phyloP scores from a whole-genome alignment of 257 asterid species.

The Asclepias syriaca region DNA sequence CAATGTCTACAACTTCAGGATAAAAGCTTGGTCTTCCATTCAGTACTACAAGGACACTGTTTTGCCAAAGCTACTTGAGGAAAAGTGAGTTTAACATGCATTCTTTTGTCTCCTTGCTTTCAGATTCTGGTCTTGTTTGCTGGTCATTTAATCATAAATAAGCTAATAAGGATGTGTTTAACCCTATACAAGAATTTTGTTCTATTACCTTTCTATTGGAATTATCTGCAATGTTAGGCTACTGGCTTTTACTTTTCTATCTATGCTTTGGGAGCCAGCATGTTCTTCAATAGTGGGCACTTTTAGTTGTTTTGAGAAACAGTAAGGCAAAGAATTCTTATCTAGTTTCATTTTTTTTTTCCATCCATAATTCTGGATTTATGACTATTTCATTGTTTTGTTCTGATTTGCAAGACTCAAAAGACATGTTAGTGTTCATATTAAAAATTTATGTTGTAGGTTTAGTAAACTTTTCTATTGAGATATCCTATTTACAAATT shows the following conservation, averaged over 20 bases:
- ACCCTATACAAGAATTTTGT: not conserved
- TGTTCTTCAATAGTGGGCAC: not conserved
- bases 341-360: not conserved
- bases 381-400: not conserved
- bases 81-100: constrained; percentile 54
- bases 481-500: not conserved
- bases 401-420: not conserved
- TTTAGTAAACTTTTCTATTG: not conserved
- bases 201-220: not conserved
- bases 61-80: constrained; percentile 91
- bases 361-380: not conserved
- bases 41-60: constrained; percentile 69
- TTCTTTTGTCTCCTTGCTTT: constrained; percentile 17
- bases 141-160: not conserved
- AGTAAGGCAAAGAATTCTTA: not conserved
- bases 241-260: not conserved
- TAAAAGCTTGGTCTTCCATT: constrained; percentile 93
- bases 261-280: not conserved
- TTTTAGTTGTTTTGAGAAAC: not conserved
- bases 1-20: constrained; percentile 86
- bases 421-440: not conserved
- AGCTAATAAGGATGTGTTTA: not conserved
- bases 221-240: not conserved
- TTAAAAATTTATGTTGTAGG: not conserved
- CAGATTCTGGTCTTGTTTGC: constrained; percentile 3